Base-by-base conservation (phyloP, 2,329 filamentous ascomycete genomes). In the Leptographium wingfieldii region DNA sequence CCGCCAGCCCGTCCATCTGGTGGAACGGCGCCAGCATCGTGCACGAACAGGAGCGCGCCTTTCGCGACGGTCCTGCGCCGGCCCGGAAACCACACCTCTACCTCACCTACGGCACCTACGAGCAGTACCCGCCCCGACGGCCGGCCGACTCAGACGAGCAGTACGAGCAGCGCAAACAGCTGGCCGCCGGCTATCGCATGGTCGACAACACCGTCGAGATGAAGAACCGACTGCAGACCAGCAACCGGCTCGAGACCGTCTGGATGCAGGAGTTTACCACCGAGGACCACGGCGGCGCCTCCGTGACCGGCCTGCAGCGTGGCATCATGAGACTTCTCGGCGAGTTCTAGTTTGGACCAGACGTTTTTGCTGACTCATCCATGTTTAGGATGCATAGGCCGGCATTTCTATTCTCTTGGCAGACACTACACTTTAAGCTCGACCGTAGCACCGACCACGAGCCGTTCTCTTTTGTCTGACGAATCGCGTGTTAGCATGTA, bases 1-100 rank as follows among this genome's bases (percentile, higher is more conserved):
- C 61, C 5, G 58, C 51, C 16, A 63, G 61, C 48, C 61, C 61
- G 27, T 63, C 61, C 16, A 60, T 63, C 22, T 63, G 61, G 61
- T 63, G 55, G 35, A 61, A 63, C 51, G 61, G 51, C 6, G 27
- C 31, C 9, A 14, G 55, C 4, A 48, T 63, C 27, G 40, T 55
- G 3, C 59, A 61, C 19, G 55, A 63, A 25, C 48, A 61, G 5
- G 59, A 61, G 33, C 12, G 11, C 19, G 40, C 7, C 11, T 57
- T 52, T 40, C 38, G 27, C 35, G n/a, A 43, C 27, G 33, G 25
- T 14, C 43, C 3, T 3, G 27, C 22, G 22, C 22, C 22, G 29
- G 31, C 56, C 27, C n/a, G 12, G 29, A 48, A 38, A 48, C 58
- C 61, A 5, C 22, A n/a, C 19, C 56, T 63, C 25, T 63, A 60